Evolutionary conservation across 495 filamentous ascomycete species (phyloP), one percentile per base, ranked within the genome.

Genomic region (Daldinia caldariorum): DNA sequence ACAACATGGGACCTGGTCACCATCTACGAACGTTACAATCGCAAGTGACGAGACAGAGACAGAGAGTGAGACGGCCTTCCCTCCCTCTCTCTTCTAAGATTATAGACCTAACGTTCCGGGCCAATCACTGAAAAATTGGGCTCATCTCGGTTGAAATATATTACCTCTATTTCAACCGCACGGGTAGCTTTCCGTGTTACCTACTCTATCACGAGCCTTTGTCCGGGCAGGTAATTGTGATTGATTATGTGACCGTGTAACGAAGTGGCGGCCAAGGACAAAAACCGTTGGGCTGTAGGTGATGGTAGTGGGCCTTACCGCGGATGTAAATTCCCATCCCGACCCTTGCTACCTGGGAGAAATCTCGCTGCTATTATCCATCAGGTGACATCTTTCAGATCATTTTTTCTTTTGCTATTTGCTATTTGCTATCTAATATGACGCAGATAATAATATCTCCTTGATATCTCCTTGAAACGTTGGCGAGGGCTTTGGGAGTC

Each of bases 311-410:
- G 73, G 43, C 70, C 73, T 49, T 63, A 50, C 67, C 74, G 74
- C 74, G 74, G 74, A 76, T 74, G 67, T 69, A 70, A 53, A 71
- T 47, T 62, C 22, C 67, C 71, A 76, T 74, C 62, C 74, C 74
- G 74, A 76, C 74, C 74, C 74, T 69, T 73, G 70, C 58, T 66
- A 58, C 61, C 47, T 56, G 67, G 58, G 67, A 59, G 54, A 51
- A 47, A 69, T 73, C 63, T 74, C 74, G 74, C 74, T 66, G 74
- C 57, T 54, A 55, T 49, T 74, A 59, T 38, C 69, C 39, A 63
- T 76, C 74, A 76, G 74, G 74, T 76, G 74, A 76, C 60, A 62
- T 71, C 66, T 72, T 47, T 29, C 45, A 72, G 64, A 67, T 72
- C 69, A 64, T 57, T 60, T 64, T 26, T 26, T 26, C 3, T 26